A percentile compares a stretch with the other conserved stretches of the same genome.
These are phyloP conservation scores for Inga leiocalycina DNA, from an alignment of 306 rosid species.

Conservation along the genomic window DNA sequence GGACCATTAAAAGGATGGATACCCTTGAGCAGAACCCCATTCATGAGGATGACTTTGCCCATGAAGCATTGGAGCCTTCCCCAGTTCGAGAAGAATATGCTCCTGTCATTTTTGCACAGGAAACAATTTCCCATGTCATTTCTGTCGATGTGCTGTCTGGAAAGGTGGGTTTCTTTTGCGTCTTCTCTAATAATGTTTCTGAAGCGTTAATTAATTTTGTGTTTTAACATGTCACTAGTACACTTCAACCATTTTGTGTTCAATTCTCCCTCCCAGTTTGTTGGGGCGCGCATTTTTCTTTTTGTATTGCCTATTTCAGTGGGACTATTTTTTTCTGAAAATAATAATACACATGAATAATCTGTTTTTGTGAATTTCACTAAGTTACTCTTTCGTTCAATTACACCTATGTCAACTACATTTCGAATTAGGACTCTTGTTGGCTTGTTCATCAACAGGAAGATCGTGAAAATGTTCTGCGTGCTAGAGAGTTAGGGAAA, in stretches of 20 bases:
- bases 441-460: constrained; percentile 64
- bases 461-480: constrained; percentile 78
- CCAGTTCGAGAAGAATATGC: constrained; percentile 89
- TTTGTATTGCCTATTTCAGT: background rate
- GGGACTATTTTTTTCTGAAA: background rate
- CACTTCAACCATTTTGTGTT: constrained; percentile 3
- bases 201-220: constrained; percentile 16
- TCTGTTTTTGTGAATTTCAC: constrained; percentile 1
- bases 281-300: background rate
- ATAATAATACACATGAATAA: background rate
- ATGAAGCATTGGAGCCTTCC: constrained; percentile 77
- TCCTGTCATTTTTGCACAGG: constrained; percentile 98
- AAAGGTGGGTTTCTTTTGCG: constrained; percentile 54
- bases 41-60: constrained; percentile 69
- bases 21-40: constrained; percentile 74
- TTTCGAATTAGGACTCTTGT: constrained; percentile 9
- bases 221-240: background rate
- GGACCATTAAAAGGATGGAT: constrained; percentile 97
- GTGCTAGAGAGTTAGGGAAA: constrained; percentile 93
- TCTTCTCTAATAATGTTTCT: constrained; percentile 22
- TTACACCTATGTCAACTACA: background rate
- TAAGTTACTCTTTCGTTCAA: background rate
- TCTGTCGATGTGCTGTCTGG: constrained; percentile 88
- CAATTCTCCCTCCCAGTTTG: background rate
- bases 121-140: constrained; percentile 85